These are phyloP conservation scores for Sedum album DNA, from an alignment of 164 flowering plant genomes.

Conservation along the genomic window DNA sequence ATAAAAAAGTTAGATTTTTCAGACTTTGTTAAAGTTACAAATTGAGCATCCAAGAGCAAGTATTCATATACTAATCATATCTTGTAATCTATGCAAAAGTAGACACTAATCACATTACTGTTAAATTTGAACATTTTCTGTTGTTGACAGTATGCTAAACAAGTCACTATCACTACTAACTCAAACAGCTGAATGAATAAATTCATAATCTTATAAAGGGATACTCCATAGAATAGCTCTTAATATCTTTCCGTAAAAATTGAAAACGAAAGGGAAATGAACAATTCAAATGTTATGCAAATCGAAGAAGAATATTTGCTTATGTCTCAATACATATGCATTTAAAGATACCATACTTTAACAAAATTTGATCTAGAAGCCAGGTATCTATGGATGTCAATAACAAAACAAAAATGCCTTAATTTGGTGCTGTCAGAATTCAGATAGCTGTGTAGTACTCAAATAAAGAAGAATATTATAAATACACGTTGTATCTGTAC, in stretches of 20 bases:
- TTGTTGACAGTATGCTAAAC: too few species aligned
- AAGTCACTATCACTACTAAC: too few species aligned
- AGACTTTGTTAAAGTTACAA: background rate
- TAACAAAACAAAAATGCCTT: background rate
- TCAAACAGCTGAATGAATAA: background rate
- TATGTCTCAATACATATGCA: background rate
- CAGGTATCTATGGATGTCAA: conserved; percentile 12
- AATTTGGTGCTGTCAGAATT: conserved; percentile 11
- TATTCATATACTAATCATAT: too few species aligned
- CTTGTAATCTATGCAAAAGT: too few species aligned
- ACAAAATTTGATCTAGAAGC: conserved; percentile 8
- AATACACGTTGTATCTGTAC: conserved; percentile 8
- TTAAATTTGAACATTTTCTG: too few species aligned
- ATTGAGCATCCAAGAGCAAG: too few species aligned
- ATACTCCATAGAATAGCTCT: background rate
- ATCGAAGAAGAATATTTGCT: conserved; percentile 29
- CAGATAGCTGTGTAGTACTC: conserved; percentile 8
- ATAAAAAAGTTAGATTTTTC: background rate
- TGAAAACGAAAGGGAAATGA: background rate
- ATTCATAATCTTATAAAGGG: background rate
- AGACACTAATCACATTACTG: too few species aligned
- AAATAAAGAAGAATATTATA: conserved; percentile 31
- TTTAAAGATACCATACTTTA: background rate
- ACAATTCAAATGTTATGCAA: background rate
- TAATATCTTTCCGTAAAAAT: conserved; percentile 1